Evolutionary conservation across 805 yeast species (phyloP).

Genomic region (Metschnikowia drakensbergensis): DNA sequence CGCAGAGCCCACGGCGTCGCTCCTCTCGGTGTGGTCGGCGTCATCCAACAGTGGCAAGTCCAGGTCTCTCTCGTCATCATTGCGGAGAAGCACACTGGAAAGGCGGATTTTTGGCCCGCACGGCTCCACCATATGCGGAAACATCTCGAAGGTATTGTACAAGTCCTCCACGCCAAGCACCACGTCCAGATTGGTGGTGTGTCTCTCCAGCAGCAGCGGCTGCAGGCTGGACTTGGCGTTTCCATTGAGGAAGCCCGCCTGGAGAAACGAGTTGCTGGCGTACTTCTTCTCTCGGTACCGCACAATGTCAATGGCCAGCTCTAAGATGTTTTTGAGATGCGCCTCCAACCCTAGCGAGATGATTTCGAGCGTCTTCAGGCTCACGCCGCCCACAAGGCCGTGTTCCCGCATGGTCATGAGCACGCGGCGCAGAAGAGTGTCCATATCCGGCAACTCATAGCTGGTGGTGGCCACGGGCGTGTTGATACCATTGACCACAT

Average conservation of each 20-base stretch:
- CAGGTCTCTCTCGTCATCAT: constrained; percentile 46
- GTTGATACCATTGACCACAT: constrained; percentile 79
- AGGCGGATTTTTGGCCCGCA: constrained; percentile 56
- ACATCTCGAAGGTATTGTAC: constrained; percentile 56
- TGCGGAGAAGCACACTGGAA: constrained; percentile 46
- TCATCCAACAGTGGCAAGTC: constrained; percentile 20
- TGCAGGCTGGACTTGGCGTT: neutral
- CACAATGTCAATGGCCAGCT: constrained; percentile 68
- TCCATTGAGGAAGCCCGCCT: constrained; percentile 18
- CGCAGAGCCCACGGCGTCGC: constrained; percentile 44
- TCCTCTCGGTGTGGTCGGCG: neutral
- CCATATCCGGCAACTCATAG: constrained; percentile 79
- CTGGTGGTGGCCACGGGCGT: constrained; percentile 75
- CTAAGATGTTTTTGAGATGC: constrained; percentile 71
- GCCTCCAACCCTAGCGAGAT: constrained; percentile 76
- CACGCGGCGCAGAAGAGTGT: constrained; percentile 62
- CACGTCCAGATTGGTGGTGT: constrained; percentile 18
- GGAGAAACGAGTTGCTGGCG: constrained; percentile 34
- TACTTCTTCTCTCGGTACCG: constrained; percentile 53
- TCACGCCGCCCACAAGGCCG: constrained; percentile 81
- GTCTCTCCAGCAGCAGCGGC: neutral
- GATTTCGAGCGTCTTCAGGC: constrained; percentile 73
- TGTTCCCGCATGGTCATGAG: constrained; percentile 83
- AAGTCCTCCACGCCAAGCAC: constrained; percentile 64
- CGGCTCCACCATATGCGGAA: constrained; percentile 68